Evolutionary conservation across 179 eudicot species (phyloP).

Genomic region (Beta lomatogona): DNA sequence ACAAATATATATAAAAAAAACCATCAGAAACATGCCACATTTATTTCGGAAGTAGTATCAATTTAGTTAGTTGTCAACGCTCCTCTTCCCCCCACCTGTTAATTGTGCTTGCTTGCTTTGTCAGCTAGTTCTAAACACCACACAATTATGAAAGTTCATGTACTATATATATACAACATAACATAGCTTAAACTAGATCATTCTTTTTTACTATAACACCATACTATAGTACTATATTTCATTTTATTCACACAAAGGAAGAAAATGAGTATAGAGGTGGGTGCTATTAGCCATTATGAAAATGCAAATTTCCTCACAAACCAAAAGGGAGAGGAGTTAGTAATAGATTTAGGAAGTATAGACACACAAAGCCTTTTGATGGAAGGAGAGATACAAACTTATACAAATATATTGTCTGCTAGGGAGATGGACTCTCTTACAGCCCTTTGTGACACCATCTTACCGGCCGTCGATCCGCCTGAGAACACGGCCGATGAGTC

Average conservation of each 20-base stretch:
- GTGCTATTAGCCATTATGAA: background rate
- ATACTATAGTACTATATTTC: too few relatives aligned
- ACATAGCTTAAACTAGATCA: background rate
- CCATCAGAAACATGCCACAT: background rate
- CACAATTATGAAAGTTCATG: background rate
- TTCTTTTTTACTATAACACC: too few relatives aligned
- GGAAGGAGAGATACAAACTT: conserved; percentile 14
- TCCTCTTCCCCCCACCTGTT: background rate
- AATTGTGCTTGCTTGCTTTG: background rate
- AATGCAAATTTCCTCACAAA: background rate
- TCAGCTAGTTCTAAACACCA: background rate
- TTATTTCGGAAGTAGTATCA: background rate
- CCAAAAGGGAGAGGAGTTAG: conserved; percentile 19
- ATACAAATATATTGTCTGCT: conserved; percentile 27
- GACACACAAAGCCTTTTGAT: conserved; percentile 26
- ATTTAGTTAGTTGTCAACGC: conserved; percentile 10
- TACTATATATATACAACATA: background rate
- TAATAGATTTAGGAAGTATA: conserved; percentile 26
- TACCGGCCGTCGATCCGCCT: conserved; percentile 42
- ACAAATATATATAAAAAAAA: background rate
- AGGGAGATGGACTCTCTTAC: conserved; percentile 59
- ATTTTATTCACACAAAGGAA: too few relatives aligned
- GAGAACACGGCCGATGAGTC: conserved; percentile 25
- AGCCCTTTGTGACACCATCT: conserved; percentile 60
- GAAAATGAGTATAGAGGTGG: background rate